Evolutionary conservation across 2,329 filamentous ascomycete species (phyloP), one percentile per base, ranked within the genome.

Genomic region (Ophiocordyceps polyrhachis-furcata): DNA sequence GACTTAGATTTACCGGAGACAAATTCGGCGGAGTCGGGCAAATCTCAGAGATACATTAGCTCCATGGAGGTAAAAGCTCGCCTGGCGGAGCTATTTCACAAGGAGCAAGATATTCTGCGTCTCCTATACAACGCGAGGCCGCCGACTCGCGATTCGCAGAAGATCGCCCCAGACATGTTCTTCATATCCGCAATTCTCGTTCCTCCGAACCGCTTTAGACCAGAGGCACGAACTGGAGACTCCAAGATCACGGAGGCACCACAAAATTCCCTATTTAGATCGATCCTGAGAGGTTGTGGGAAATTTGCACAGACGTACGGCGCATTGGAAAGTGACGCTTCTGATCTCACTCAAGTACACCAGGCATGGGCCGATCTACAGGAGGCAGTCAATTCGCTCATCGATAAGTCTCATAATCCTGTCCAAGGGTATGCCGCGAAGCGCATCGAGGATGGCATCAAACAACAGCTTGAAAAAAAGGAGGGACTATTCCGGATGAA

Each of bases 401-500:
- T 96, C 51, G 91, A 98, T 61, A 78, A 81, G 50, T 83, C 88
- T 55, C 81, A 88, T 49, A 93, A 91, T 55, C 84, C 87, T 2
- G 71, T 86, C 4, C 79, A 83, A 50, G 86, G 86, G 44, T 71
- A 77, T 17, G 84, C 86, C 25, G 84, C 79, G 14, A 80, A 81
- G 55, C 73, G 79, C 46, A 82, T 85, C 44, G 84, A 93, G 49
- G 88, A 94, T 50, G 91, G 93, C 53, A 93, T 98, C 65, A 98
- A 98, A 65, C 91, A 98, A 59, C 83, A 88, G 58, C 72, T 98
- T 25, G 91, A 98, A 65, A 98, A 98, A 71, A 98, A 98, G 65
- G 93, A 98, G 58, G 91, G 91, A 51, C 71, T 98, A 28, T 98
- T 98, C 70, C 75, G 91, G 55, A 96, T 94, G 69, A 95, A 98